phyloP scores from a whole-genome alignment of 2,329 filamentous ascomycete species.

The Alternaria hordeiaustralica region DNA sequence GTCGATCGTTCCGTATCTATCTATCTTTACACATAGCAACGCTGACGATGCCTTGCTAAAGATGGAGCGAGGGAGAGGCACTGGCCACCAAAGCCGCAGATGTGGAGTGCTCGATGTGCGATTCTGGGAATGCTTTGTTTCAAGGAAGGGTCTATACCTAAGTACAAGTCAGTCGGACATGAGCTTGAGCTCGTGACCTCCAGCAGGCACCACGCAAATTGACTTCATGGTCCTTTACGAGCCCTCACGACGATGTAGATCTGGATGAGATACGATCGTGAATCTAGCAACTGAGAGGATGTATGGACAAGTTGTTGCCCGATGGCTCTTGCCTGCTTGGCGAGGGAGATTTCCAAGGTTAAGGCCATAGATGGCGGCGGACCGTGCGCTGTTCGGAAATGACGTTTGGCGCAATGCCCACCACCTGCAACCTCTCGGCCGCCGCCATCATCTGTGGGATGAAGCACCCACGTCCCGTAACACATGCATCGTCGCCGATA shows the following conservation, averaged over 20 bases:
- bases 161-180: neutral
- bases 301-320: neutral
- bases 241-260: neutral
- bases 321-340: neutral
- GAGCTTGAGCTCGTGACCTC: neutral
- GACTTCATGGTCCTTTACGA: neutral
- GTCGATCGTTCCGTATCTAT: neutral
- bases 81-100: too few relatives aligned
- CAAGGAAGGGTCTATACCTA: neutral
- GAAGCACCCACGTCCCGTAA: neutral
- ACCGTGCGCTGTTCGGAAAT: neutral
- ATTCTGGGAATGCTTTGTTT: neutral
- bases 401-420: neutral
- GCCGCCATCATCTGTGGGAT: neutral
- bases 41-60: neutral
- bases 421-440: neutral
- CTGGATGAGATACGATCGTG: neutral
- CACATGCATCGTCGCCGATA: neutral
- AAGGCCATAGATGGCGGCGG: neutral
- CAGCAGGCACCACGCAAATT: neutral
- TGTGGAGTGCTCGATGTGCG: neutral
- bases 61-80: neutral
- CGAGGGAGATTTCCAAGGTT: neutral
- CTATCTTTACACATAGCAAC: neutral
- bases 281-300: neutral